Conservation (phyloP, 2,329 filamentous ascomycete species). For the Diaporthe caulivora region DNA sequence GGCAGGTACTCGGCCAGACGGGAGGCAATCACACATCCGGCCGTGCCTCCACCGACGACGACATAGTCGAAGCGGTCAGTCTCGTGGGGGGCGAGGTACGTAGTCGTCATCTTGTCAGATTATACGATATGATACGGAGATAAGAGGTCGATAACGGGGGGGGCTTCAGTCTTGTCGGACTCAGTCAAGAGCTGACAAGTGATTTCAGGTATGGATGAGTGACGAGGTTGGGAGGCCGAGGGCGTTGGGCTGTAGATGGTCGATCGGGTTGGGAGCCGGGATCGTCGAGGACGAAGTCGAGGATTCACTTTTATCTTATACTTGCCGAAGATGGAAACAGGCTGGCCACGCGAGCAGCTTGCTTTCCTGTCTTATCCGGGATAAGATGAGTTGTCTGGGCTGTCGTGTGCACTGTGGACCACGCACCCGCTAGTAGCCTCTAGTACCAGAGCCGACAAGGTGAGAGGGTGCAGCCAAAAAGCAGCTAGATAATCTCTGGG, state of each 20-base stretch:
- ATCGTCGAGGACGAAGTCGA: constrained; percentile 12
- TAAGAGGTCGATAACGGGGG: background rate
- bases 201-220: constrained; percentile 41
- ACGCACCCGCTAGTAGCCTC: background rate
- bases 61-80: constrained; percentile 84
- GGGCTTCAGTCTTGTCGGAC: constrained; percentile 24
- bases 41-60: constrained; percentile 87
- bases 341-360: background rate
- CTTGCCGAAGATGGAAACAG: constrained; percentile 22
- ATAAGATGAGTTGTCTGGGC: constrained; percentile 32
- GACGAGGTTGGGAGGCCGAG: background rate
- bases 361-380: constrained; percentile 19
- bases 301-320: constrained; percentile 31
- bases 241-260: background rate
- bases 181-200: constrained; percentile 39
- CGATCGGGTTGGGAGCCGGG: background rate
- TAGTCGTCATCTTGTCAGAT: constrained; percentile 72
- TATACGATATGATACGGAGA: background rate
- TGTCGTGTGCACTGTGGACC: constrained; percentile 31
- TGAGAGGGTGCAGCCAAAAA: constrained; percentile 7
- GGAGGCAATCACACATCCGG: constrained; percentile 86
- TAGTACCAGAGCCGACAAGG: background rate
- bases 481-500: constrained; percentile 1
- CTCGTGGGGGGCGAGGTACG: constrained; percentile 72
- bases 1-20: constrained; percentile 87